Evolutionary conservation across 208 protist species (phyloP), one percentile per base, ranked within the genome.

Genomic region (Trypanosoma avium): DNA sequence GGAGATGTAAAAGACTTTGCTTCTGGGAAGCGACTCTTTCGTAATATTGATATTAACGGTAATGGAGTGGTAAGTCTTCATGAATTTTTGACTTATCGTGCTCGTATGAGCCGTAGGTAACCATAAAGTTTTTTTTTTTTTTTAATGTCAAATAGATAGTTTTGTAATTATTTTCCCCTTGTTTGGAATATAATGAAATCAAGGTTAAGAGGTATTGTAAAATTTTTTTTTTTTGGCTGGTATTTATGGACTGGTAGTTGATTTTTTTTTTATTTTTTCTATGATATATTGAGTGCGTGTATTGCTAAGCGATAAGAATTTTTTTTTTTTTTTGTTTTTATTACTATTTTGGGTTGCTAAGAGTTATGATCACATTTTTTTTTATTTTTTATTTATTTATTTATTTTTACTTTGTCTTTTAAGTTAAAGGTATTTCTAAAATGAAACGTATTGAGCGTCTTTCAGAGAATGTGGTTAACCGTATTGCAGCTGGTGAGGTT

Each of bases 401-500:
- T 38, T 73, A 24, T 36, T 65, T 71, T 55, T 69, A 36, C 12
- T 52, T 67, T 24, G 42, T 64, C 21, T 46, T 60, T 73, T 19
- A 65, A 17, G 40, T 30, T 19, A 40, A 42, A 45, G 48, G 36
- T 22, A 22, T 5, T 9, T 4, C 27, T 22, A 0, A 17, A 24
- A 81, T 84, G 79, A 45, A 58, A 10, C 78, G 63, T 24, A 99
- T 99, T 35, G 80, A 94, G 54, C 84, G 82, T 40, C 83, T 99
- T 15, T 73, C 95, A 0, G 54, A 94, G 36, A 86, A 89, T 15
- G 97, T 99, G 3, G 84, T 99, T 40, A 99, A 99, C 67, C 82
- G 92, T 33, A 99, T 99, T 59, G 97, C 98, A 1, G 98, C 98
- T 22, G 98, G 98, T n/a, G 98, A 99, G 72, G 97, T 99, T 38